These are phyloP conservation scores for Hypoxylon sp. DNA, from an alignment of 2,329 filamentous ascomycete species.

Conservation along the genomic window DNA sequence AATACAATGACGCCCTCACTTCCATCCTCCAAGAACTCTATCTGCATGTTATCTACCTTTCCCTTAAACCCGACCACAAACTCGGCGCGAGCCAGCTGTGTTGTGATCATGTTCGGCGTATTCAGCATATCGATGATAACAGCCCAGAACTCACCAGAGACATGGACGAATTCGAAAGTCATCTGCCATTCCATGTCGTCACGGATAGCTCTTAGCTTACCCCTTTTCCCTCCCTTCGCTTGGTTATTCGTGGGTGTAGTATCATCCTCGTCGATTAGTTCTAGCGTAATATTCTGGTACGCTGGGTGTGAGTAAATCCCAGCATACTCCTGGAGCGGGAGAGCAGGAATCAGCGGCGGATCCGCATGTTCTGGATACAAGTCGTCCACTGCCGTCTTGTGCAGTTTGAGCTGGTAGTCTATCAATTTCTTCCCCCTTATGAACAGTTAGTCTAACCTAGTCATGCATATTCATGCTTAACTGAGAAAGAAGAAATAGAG, in stretches of 20 bases:
- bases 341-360: conserved; percentile 54
- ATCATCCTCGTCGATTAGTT: conserved; percentile 24
- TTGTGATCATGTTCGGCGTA: conserved; percentile 47
- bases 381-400: conserved; percentile 54
- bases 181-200: conserved; percentile 54
- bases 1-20: conserved; percentile 55
- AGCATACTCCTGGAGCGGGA: conserved; percentile 56
- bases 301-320: conserved; percentile 63
- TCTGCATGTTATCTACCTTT: conserved; percentile 48
- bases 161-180: conserved; percentile 55
- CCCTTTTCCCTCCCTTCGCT: not conserved
- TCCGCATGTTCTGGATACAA: conserved; percentile 59
- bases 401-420: conserved; percentile 40
- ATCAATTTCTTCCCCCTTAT: conserved; percentile 41
- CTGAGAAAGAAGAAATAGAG: conserved; percentile 7
- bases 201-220: conserved; percentile 50
- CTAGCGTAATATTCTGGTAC: conserved; percentile 58
- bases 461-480: not conserved
- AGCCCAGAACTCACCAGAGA: conserved; percentile 57
- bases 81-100: conserved; percentile 53
- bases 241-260: not conserved
- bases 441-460: not conserved
- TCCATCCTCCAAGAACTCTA: conserved; percentile 54
- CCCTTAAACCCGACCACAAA: conserved; percentile 54
- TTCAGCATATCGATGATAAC: conserved; percentile 51